Conservation (phyloP, 2,329 filamentous ascomycete genomes). For the Claviceps sorghi region DNA sequence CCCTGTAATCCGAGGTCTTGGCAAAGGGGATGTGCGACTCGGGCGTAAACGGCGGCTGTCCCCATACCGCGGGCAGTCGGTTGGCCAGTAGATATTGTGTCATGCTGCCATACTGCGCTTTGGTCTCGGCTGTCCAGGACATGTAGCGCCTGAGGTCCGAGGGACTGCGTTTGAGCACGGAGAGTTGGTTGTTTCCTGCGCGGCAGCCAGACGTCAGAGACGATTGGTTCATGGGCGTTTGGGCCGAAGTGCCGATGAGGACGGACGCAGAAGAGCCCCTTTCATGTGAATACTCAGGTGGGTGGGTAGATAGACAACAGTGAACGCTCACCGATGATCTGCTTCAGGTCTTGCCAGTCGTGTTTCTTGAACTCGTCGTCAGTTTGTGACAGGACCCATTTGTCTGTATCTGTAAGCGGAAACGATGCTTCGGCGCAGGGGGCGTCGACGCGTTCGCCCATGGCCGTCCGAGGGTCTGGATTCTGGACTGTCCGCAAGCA, state of each 20-base stretch:
- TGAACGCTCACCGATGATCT: constrained; percentile 44
- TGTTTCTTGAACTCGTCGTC: constrained; percentile 59
- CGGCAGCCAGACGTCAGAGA: neutral
- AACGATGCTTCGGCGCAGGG: constrained; percentile 33
- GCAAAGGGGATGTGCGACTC: constrained; percentile 36
- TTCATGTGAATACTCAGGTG: too few relatives aligned
- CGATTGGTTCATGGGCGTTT: neutral
- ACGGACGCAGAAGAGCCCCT: neutral
- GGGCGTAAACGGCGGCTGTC: constrained; percentile 39
- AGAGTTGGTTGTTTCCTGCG: constrained; percentile 45
- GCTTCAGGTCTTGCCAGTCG: constrained; percentile 58
- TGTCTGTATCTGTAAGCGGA: constrained; percentile 44
- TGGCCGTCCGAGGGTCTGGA: constrained; percentile 11
- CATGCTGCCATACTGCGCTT: constrained; percentile 62
- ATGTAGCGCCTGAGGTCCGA: constrained; percentile 70
- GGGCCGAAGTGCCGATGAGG: neutral
- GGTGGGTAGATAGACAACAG: too few relatives aligned
- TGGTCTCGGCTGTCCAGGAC: constrained; percentile 56
- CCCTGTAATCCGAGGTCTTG: constrained; percentile 44
- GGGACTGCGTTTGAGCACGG: constrained; percentile 63
- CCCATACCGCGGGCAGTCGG: constrained; percentile 55
- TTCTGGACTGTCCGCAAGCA: neutral
- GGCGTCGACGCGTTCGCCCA: constrained; percentile 23
- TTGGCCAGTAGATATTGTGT: constrained; percentile 63
- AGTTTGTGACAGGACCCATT: constrained; percentile 42